Evolutionary conservation across 2,329 filamentous ascomycete genomes (phyloP), one percentile per base, ranked within the genome.

Genomic region (Penicillium sp.): DNA sequence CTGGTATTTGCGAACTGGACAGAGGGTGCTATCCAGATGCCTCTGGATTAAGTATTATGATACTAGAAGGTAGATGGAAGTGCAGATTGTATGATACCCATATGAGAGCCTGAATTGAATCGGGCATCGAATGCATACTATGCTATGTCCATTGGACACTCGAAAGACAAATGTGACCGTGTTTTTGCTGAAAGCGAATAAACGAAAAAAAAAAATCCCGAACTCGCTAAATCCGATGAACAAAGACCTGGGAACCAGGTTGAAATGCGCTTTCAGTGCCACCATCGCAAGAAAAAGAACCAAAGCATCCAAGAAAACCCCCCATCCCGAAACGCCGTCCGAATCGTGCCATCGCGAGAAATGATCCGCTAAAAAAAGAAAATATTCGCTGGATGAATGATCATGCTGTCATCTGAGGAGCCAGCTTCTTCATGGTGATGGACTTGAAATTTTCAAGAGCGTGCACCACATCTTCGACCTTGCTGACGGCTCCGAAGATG

Each of bases 391-490:
- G 7, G 13, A 54, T 39, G 42, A 54, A 59, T 46, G 10, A 57
- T 63, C 48, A 68, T 44, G 43, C 63, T 6, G 67, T 64, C 69
- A 77, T 73, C 58, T 78, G 75, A 54, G 76, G 75, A 44, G 74
- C 71, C 57, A 77, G 68, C 65, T 77, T 77, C 64, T 77, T 77
- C 64, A 76, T 73, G 35, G 75, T 74, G 50, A 69, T 61, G 16
- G 66, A 60, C 56, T 77, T 77, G 67, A 77, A 78, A 51, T 72
- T 77, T 52, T 78, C 75, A 33, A 78, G 70, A 2, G 75, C 74
- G 11, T 74, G 69, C 9, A 78, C 66, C 48, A 78, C 65, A 53
- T 78, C 73, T 10, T 73, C 73, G 8, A 75, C 53, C 35, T 73
- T 75, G 26, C 72, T 67, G 5, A 76, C 72, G 3, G 77, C 69